Evolutionary conservation across 768 basidiomycete species (phyloP), one percentile per base, ranked within the genome.

Genomic region (Fomitopsis pulvina): DNA sequence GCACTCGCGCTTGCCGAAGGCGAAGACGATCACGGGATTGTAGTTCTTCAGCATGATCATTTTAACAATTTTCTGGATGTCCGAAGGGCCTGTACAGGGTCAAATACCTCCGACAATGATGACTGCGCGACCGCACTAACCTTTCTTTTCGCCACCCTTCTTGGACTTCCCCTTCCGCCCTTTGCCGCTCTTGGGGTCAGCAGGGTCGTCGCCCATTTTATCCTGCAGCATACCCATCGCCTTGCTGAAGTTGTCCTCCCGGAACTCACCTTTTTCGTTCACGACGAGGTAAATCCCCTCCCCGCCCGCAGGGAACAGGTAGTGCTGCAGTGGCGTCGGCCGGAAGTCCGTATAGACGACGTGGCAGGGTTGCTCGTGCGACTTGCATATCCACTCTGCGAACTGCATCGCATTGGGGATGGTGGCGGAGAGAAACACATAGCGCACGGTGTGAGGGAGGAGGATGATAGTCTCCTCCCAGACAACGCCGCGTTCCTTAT

Each of bases 331-430:
- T 1, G 96, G 96, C 1, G 96, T 99, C 1, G 96, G 96, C 29
- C 96, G 85, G 72, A 97, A 98, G 70, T 99, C 93, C 52, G 96
- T 99, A 66, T 98, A 99, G 34, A 99, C 94, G 63, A 99, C 92
- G 63, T 99, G 96, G 66, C 96, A 98, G 0, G 96, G 95, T 60
- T 98, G 96, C 52, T 94, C 87, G 61, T 98, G 96, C 1, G 87
- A 91, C 63, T 92, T 89, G 73, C 87, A 92, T 63, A 99, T 92
- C 96, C 96, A 99, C 68, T 97, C 91, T 24, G 95, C 92, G 59
- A 99, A 99, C 63, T 99, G 92, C 91, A 96, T 95, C 9, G 95
- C 93, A 68, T 99, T 98, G 39, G 96, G 96, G 47, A 99, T 98
- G 14, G 96, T 99, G 53, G 96, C 95, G 20, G 96, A 99, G 29